Percentiles rank a stretch among this genome's conserved stretches.
phyloP scores from a whole-genome alignment of 345 rosid species.

The Gossypioides kirkii region DNA sequence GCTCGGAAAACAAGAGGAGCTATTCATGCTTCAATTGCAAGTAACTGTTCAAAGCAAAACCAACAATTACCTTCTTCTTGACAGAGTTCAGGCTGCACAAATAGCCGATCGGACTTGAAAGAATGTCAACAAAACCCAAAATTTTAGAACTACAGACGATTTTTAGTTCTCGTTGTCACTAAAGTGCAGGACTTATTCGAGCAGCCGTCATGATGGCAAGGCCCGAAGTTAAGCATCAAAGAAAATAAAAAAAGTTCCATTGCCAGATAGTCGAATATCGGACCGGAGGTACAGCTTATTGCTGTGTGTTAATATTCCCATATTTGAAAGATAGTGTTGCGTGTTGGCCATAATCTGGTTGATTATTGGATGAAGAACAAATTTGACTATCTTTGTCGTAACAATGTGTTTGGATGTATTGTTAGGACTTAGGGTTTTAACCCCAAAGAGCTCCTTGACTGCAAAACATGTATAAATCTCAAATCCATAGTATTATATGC shows the following conservation, averaged over 20 bases:
- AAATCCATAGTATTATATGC: not conserved
- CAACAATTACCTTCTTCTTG: not conserved
- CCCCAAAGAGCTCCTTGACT: no score
- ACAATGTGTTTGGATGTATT: not conserved
- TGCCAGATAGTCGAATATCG: not conserved
- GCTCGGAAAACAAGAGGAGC: not conserved
- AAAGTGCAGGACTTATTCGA: not conserved
- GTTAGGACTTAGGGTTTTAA: no score
- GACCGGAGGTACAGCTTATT: not conserved
- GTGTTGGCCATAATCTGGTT: not conserved
- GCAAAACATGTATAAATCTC: not conserved
- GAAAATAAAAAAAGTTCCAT: not conserved
- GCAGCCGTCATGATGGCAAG: not conserved
- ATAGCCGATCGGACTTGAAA: not conserved
- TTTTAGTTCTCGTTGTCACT: not conserved
- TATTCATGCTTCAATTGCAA: not conserved
- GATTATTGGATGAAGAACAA: not conserved
- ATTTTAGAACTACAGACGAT: not conserved
- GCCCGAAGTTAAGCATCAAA: conserved; percentile 1
- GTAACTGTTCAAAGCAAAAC: not conserved
- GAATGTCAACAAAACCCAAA: not conserved
- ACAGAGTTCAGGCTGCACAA: not conserved
- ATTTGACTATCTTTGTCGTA: not conserved
- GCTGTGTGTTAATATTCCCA: not conserved
- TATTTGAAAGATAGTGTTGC: not conserved